Conservation (phyloP, 2,329 filamentous ascomycete genomes). For the Diatrype stigma region DNA sequence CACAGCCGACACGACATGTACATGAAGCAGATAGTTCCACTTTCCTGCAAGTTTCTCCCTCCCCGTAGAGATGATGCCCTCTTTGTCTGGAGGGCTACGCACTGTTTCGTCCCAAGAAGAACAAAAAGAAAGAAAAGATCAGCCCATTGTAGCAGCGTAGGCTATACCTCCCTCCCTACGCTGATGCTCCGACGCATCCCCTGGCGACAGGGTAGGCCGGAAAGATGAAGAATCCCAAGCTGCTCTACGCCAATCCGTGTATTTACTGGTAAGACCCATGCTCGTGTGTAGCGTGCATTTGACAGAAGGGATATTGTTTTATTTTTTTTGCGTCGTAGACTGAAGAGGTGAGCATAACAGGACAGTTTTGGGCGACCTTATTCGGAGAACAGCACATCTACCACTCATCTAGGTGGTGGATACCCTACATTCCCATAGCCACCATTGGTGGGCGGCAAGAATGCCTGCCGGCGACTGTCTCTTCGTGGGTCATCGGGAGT, state of each 20-base stretch:
- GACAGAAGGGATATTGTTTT: background rate
- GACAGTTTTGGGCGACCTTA: background rate
- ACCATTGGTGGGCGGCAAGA: constrained; percentile 44
- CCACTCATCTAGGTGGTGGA: constrained; percentile 22
- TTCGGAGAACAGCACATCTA: constrained; percentile 6
- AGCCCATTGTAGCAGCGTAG: no score
- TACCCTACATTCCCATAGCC: constrained; percentile 30
- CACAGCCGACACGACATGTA: background rate
- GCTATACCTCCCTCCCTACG: no score
- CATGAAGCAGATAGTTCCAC: background rate
- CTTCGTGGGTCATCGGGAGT: constrained; percentile 50
- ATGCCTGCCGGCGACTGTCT: constrained; percentile 51
- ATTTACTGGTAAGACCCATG: background rate
- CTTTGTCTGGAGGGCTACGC: background rate
- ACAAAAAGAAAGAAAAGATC: background rate
- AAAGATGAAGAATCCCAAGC: background rate
- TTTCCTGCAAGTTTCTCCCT: background rate
- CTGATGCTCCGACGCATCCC: no score
- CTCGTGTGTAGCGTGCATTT: background rate
- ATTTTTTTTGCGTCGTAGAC: background rate
- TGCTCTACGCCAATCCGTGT: background rate
- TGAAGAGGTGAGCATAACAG: background rate
- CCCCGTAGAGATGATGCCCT: background rate
- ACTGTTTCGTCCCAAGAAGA: background rate
- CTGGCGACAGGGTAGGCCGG: background rate